A percentile compares a stretch with the other conserved stretches of the same genome.
These are phyloP conservation scores for Thermothelomyces thermophilus DNA, from an alignment of 2,329 filamentous ascomycete species.

Conservation along the genomic window DNA sequence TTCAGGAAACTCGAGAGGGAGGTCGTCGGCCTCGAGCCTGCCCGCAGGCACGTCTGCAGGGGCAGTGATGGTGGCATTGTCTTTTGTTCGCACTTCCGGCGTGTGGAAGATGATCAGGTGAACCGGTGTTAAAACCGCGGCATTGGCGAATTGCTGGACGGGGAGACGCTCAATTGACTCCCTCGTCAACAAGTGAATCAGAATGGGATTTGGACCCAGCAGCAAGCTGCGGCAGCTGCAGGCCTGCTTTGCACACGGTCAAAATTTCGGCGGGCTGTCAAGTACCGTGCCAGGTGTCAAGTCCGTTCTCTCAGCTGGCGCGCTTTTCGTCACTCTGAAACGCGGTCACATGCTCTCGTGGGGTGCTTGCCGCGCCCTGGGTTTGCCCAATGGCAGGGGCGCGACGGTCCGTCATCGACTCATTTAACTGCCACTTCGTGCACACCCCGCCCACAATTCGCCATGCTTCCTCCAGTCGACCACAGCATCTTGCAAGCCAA, in stretches of 20 bases:
- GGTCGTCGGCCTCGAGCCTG: slow-evolving; percentile 7
- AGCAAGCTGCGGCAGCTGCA: background rate
- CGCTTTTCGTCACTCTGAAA: background rate
- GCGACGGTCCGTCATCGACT: background rate
- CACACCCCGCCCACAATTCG: slow-evolving; percentile 1
- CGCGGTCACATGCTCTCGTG: slow-evolving; percentile 21
- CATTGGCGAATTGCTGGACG: slow-evolving; percentile 6
- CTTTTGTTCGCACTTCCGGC: background rate
- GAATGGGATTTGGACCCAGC: background rate
- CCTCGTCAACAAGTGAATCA: background rate
- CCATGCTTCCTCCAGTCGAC: slow-evolving; percentile 55
- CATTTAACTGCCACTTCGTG: background rate
- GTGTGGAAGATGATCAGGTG: background rate
- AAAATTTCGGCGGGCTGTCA: slow-evolving; percentile 19
- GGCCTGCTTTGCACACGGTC: slow-evolving; percentile 2
- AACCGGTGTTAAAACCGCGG: slow-evolving; percentile 6
- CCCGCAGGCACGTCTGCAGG: slow-evolving; percentile 14
- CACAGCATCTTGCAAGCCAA: slow-evolving; percentile 48
- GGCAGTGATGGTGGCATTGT: slow-evolving; percentile 13
- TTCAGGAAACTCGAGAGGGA: background rate
- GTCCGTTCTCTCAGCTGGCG: slow-evolving; percentile 8
- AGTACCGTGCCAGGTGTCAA: background rate
- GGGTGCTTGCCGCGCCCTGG: background rate
- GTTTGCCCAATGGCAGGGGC: background rate
- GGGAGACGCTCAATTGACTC: slow-evolving; percentile 5